Conservation (phyloP, 2,329 filamentous ascomycete species). For the Fusarium graminum region DNA sequence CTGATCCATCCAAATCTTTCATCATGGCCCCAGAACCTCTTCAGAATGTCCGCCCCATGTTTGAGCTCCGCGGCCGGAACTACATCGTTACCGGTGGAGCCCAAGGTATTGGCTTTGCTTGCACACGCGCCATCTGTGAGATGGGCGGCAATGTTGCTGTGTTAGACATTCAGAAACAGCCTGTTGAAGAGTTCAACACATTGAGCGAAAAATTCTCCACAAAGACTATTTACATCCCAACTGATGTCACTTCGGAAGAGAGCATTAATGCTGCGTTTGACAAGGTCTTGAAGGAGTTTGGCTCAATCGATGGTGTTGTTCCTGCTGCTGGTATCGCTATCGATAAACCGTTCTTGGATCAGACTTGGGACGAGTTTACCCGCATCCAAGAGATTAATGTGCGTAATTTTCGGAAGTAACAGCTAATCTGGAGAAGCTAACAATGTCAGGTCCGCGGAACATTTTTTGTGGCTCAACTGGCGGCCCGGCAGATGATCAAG, state of each 20-base stretch:
- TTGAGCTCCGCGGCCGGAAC: conserved; percentile 53
- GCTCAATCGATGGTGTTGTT: conserved; percentile 50
- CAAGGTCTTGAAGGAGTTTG: conserved; percentile 43
- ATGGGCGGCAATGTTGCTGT: conserved; percentile 58
- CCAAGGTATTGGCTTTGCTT: conserved; percentile 57
- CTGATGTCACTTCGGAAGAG: conserved; percentile 51
- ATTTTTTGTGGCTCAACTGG: conserved; percentile 58
- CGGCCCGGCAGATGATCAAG: conserved; percentile 56
- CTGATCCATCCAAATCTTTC: background rate
- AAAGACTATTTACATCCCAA: conserved; percentile 50
- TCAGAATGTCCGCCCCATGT: conserved; percentile 42
- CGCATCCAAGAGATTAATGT: conserved; percentile 59
- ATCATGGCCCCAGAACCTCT: conserved; percentile 25
- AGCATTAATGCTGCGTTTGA: conserved; percentile 48
- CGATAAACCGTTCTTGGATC: conserved; percentile 60
- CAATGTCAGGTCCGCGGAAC: conserved; percentile 55
- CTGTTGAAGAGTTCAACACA: conserved; percentile 48
- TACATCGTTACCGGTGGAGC: conserved; percentile 57
- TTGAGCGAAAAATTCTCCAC: conserved; percentile 40
- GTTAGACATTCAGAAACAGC: conserved; percentile 52
- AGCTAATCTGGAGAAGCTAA: background rate
- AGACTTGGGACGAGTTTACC: conserved; percentile 58
- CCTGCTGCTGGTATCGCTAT: conserved; percentile 57
- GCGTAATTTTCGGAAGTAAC: conserved; percentile 15
- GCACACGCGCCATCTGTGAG: conserved; percentile 55